Conservation (phyloP, 306 rosid species). For the Betula pendula region DNA sequence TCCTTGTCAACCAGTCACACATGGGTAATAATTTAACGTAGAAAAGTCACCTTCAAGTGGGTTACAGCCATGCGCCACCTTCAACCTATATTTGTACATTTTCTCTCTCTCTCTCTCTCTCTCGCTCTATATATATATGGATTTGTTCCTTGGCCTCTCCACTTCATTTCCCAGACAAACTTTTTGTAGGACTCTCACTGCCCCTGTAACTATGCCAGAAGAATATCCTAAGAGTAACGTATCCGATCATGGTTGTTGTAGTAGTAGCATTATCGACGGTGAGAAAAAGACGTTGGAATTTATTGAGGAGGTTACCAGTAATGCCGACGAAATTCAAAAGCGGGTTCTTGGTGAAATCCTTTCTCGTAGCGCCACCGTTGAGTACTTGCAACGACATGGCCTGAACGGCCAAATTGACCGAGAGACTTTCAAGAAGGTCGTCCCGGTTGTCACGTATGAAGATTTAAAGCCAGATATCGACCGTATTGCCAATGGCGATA, state of each 20-base stretch:
- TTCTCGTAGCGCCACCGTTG: conserved; percentile 41
- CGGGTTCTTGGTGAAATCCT: conserved; percentile 55
- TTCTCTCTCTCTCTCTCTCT: too few relatives aligned
- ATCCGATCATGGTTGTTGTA: background rate
- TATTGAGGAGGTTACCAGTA: conserved; percentile 55
- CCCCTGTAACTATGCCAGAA: conserved; percentile 40
- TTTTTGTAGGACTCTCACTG: background rate
- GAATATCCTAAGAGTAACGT: conserved; percentile 30
- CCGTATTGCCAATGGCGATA: conserved; percentile 63
- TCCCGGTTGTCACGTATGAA: conserved; percentile 59
- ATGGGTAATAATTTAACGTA: background rate
- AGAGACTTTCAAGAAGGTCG: conserved; percentile 47
- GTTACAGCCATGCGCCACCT: background rate
- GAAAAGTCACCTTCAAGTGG: conserved; percentile 1
- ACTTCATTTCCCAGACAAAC: background rate
- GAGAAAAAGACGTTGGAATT: conserved; percentile 34
- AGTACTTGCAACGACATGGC: conserved; percentile 54
- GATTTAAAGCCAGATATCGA: conserved; percentile 54
- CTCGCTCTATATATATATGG: conserved; percentile 21
- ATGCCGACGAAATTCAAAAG: conserved; percentile 48
- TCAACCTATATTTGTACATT: background rate
- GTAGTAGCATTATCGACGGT: background rate
- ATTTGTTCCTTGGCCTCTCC: background rate
- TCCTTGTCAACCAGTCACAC: background rate
- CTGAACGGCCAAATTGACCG: conserved; percentile 36